Evolutionary conservation across 768 basidiomycete species (phyloP).

Genomic region (Hericium rajendrae): DNA sequence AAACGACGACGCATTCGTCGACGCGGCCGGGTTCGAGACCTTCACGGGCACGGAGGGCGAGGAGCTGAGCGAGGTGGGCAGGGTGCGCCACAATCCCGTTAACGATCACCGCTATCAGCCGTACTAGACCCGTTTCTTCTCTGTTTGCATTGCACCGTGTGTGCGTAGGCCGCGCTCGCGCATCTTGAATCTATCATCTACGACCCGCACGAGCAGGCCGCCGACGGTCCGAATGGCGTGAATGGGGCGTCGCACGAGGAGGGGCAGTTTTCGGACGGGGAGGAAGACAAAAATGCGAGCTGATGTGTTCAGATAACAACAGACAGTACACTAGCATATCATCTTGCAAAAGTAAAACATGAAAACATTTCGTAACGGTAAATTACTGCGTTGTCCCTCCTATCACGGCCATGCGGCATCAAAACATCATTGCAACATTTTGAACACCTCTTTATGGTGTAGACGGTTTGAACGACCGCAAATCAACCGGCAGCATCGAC

Average conservation of each 20-base stretch:
- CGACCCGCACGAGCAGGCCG: conserved; percentile 31
- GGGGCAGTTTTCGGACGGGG: conserved; percentile 13
- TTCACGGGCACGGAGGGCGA: conserved; percentile 56
- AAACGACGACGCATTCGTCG: conserved; percentile 44
- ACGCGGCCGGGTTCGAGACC: conserved; percentile 33
- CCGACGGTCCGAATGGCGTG: conserved; percentile 3
- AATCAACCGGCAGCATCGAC: conserved; percentile 9
- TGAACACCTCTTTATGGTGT: not conserved
- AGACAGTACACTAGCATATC: not conserved
- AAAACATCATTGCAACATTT: not conserved
- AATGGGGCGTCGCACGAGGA: conserved; percentile 7
- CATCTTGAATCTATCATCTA: conserved; percentile 78
- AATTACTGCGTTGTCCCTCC: not conserved
- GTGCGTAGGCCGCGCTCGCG: conserved; percentile 63
- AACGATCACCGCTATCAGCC: conserved; percentile 72
- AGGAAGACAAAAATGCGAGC: conserved; percentile 2
- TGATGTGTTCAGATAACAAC: not conserved
- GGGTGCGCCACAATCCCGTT: conserved; percentile 87
- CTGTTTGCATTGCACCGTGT: conserved; percentile 11
- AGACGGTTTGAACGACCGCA: conserved; percentile 7
- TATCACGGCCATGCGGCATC: not conserved
- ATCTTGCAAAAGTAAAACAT: not conserved
- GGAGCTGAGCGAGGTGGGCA: conserved; percentile 80
- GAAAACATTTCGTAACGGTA: not conserved
- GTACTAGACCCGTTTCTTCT: conserved; percentile 53